phyloP scores from a whole-genome alignment of 441 rosid genomes.

The Cnidoscolus chayamansa region DNA sequence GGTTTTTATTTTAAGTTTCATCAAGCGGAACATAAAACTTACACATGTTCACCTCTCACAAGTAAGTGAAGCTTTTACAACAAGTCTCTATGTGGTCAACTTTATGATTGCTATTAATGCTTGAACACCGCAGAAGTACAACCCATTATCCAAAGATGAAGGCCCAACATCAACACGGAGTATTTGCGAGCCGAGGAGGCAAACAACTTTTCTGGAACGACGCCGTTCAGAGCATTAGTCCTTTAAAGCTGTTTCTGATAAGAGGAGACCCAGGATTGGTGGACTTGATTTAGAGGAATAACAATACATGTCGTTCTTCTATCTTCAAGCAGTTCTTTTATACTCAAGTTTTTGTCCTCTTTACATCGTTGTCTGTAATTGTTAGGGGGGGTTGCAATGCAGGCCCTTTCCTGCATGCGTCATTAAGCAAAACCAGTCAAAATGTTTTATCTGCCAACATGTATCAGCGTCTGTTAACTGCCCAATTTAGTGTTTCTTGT shows the following conservation, averaged over 20 bases:
- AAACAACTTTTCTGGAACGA: conserved; percentile 64
- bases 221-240: conserved; percentile 80
- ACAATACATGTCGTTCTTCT: neutral
- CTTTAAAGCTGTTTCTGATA: conserved; percentile 77
- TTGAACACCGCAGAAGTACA: conserved; percentile 52
- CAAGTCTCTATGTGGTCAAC: neutral
- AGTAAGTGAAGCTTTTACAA: too few species aligned
- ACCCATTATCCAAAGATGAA: conserved; percentile 57
- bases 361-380: neutral
- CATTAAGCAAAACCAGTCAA: neutral
- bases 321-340: neutral
- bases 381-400: neutral
- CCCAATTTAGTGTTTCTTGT: neutral
- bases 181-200: conserved; percentile 44
- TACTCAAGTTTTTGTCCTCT: neutral
- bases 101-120: neutral
- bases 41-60: too few species aligned
- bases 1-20: too few species aligned
- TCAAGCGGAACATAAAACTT: too few species aligned
- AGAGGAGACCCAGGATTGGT: conserved; percentile 56
- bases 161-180: conserved; percentile 28
- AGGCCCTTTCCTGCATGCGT: neutral
- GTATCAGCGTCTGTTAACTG: neutral
- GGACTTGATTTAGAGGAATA: conserved; percentile 53
- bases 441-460: neutral